phyloP scores from a whole-genome alignment of 164 flowering plant genomes.

The Chimonanthus salicifolius region DNA sequence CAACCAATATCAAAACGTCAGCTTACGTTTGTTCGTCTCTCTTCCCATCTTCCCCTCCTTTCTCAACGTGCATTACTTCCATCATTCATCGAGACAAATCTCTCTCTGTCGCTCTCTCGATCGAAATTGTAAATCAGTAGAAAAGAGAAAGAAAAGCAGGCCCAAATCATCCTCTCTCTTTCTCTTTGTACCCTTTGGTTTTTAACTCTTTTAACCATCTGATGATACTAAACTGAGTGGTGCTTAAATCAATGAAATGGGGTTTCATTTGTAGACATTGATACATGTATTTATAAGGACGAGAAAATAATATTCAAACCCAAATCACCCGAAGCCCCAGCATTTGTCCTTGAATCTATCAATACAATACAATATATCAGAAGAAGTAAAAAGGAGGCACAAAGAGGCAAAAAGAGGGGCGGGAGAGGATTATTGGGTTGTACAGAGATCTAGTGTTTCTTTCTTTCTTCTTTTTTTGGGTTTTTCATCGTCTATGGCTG shows the following conservation, averaged over 20 bases:
- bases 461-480: neutral
- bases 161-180: no score
- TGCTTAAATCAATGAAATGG: no score
- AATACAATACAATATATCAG: neutral
- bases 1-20: neutral
- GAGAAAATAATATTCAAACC: no score
- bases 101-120: no score
- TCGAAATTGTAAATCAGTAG: neutral
- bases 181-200: no score
- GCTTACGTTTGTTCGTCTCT: neutral
- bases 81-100: neutral
- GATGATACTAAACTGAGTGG: no score
- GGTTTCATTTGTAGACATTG: no score
- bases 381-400: neutral
- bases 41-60: neutral
- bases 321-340: neutral
- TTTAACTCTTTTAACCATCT: no score
- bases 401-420: neutral
- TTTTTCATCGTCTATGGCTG: conserved; percentile 21
- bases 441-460: neutral
- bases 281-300: no score
- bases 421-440: neutral
- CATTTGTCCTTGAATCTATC: neutral
- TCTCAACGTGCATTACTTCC: neutral
- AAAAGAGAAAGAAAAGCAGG: neutral